These are phyloP conservation scores for Rhodosorus marinus DNA, from an alignment of 23 red algal genomes.

Conservation along the genomic window DNA sequence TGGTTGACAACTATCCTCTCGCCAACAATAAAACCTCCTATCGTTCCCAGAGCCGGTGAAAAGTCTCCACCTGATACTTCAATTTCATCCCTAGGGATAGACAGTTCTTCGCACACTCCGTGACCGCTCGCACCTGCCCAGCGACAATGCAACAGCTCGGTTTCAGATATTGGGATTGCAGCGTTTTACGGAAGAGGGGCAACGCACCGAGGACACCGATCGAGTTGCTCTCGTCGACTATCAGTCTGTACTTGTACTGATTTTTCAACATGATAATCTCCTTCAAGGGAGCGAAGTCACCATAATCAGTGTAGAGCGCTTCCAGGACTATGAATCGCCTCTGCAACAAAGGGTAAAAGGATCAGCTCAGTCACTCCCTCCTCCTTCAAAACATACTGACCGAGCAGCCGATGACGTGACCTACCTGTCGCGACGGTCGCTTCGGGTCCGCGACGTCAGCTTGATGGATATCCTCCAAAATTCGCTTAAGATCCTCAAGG, in stretches of 20 bases:
- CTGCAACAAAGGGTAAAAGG: too few species aligned
- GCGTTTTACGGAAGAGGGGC: too few species aligned
- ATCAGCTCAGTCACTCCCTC: too few species aligned
- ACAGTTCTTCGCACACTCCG: slow-evolving; percentile 51
- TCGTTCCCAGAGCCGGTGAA: slow-evolving; percentile 58
- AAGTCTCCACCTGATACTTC: slow-evolving; percentile 65
- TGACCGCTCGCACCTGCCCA: slow-evolving; percentile 26
- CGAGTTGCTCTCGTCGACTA: slow-evolving; percentile 75
- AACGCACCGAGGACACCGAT: slow-evolving; percentile 60
- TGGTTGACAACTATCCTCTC: slow-evolving; percentile 52
- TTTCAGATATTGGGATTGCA: too few species aligned
- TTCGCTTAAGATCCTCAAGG: slow-evolving; percentile 24
- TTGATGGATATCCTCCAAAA: slow-evolving; percentile 11
- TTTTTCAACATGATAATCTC: slow-evolving; percentile 33
- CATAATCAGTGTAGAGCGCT: slow-evolving; percentile 49
- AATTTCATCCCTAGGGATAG: slow-evolving; percentile 15
- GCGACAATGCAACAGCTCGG: too few species aligned
- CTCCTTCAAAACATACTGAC: too few species aligned
- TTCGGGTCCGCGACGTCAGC: slow-evolving; percentile 4
- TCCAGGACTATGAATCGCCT: slow-evolving; percentile 84
- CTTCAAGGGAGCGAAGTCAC: slow-evolving; percentile 47
- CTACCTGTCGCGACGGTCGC: neutral
- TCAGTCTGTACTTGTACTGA: slow-evolving; percentile 53
- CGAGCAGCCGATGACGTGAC: too few species aligned
- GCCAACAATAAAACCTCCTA: slow-evolving; percentile 79